These are phyloP conservation scores for Mortierella antarctica DNA, from an alignment of 192 early-diverging fungal genomes.

Conservation along the genomic window DNA sequence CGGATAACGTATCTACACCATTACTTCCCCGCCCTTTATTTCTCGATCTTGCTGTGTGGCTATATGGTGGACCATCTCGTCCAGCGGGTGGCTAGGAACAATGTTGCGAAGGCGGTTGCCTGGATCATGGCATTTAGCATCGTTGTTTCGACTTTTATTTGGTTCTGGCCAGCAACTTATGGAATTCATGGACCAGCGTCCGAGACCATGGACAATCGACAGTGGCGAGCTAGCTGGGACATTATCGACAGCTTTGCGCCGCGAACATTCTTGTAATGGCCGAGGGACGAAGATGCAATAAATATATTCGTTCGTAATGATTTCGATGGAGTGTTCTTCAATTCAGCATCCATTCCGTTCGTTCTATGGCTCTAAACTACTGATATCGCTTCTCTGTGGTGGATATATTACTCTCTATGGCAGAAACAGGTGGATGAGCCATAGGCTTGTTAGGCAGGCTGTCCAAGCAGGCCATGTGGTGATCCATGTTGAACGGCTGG, in stretches of 20 bases:
- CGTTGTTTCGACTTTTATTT: slow-evolving; percentile 40
- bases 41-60: slow-evolving; percentile 82
- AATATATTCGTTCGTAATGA: no score
- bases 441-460: no score
- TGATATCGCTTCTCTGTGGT: no score
- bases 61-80: slow-evolving; percentile 79
- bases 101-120: neutral
- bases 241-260: neutral
- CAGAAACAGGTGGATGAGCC: no score
- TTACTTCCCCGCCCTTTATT: slow-evolving; percentile 95
- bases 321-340: no score
- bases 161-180: slow-evolving; percentile 66
- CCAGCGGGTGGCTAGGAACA: slow-evolving; percentile 4
- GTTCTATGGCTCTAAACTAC: no score
- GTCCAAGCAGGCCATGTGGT: no score
- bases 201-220: slow-evolving; percentile 45
- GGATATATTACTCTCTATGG: no score
- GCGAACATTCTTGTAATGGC: slow-evolving; percentile 4
- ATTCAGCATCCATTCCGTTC: no score
- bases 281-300: no score
- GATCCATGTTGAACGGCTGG: no score
- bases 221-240: slow-evolving; percentile 32
- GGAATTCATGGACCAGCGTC: slow-evolving; percentile 66
- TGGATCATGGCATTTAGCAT: slow-evolving; percentile 43
- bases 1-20: slow-evolving; percentile 95